Base-by-base conservation (phyloP, 805 yeast genomes). In the Wickerhamia fluorescens region DNA sequence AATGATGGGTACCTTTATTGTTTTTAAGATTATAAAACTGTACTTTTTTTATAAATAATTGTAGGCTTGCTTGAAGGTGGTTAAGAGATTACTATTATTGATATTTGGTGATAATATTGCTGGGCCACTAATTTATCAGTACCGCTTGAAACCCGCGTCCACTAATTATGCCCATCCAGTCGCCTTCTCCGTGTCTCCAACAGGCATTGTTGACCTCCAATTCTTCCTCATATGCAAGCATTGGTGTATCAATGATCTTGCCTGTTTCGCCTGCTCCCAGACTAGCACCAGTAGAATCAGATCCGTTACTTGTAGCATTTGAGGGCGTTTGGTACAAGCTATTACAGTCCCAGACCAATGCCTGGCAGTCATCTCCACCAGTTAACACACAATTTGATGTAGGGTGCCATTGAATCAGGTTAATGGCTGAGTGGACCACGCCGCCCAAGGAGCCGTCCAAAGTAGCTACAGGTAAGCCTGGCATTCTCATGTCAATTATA, bases 331-430 rank as follows among this genome's bases (percentile, higher is more conserved):
- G 16, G 11, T 28, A 30, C 7, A 61, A 27, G 28, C 47, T 46
- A 34, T 54, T 61, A 30, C 78, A 53, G 47, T 82, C 87, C 78
- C 87, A 78, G 11, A 75, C 61, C 16, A 81, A 53, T 1, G 78
- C 78, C 49, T 80, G 87, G 49, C 92, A 73, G 52, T 76, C 82
- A 57, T 79, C 78, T 42, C 80, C 68, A 42, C 95, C 78, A 1
- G 78, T 68, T 10, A 76, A 42, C 12, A 89, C 52, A 16, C 69
- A 51, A 36, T 80, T 76, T 18, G 75, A 68, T 1, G 69, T 51
- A 0, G 97, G 96, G 43, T 88, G 89, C 96, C 96, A 89, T 29
- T 67, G 56, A 11, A 88, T 70, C 38, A 76, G 66, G 48, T 89
- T 89, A 14, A 89, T 72, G 1, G 81, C 65, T 0, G 76, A 74